Base-by-base conservation (phyloP, 495 filamentous ascomycete species). In the Aspergillus mulundensis region DNA sequence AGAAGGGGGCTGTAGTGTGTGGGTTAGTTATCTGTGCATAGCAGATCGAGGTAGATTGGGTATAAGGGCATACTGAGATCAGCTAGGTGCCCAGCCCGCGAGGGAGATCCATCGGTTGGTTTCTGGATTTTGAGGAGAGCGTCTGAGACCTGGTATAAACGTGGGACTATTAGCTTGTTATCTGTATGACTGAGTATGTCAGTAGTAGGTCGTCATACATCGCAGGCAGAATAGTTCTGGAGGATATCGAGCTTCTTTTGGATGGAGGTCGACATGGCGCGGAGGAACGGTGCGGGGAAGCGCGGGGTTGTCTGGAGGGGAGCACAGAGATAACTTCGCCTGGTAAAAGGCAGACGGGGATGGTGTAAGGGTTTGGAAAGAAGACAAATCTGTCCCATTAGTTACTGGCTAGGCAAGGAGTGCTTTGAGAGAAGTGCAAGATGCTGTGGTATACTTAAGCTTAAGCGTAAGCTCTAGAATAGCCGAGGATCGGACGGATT, bases 121-220 rank as follows among this genome's bases (percentile, higher is more conserved):
- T 81, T 77, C 46, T 84, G 78, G 21, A 87, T 70, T 56, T 81
- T 83, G 28, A 85, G 70, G 0, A 87, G 74, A 2, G 82, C 84
- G 61, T 87, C 84, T 40, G 84, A 85, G 53, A 87, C 73, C 75
- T 86, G 3, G 14, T 14, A 20, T n/a, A 18, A 18, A 15, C 14
- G 23, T 1, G 43, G 6, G 11, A 36, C 12, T 3, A 14, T 36
- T 15, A 36, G 32, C 11, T 14, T 15, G 32, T 14, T 11, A 15
- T 36, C 6, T 10, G 15, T 3, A 20, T 25, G 16, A 11, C 15
- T 50, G 45, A 47, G 39, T 20, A 24, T 30, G 38, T 43, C 7
- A 25, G 18, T 42, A 19, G 2, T 12, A 30, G 44, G 14, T 24
- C 15, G 10, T 58, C 69, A 41, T 65, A 79, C 78, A 69, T 81